Evolutionary conservation across 1,139 yeast genomes (phyloP).

Genomic region (Geotrichum cucujoidarum): DNA sequence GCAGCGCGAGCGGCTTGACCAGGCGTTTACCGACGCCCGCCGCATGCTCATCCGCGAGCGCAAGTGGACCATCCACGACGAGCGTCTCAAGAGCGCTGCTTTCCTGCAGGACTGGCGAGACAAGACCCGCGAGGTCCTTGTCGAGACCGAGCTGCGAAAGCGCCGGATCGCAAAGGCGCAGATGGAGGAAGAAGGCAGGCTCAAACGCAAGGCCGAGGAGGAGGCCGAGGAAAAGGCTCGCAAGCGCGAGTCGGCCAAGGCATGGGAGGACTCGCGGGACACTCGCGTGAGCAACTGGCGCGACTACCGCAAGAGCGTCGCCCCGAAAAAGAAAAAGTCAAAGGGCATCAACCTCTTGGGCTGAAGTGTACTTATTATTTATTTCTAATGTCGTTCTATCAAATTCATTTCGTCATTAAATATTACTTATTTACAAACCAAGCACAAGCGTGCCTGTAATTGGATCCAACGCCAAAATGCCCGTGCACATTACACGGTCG

Average conservation of each 20-base stretch:
- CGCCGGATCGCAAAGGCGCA: slow-evolving; percentile 39
- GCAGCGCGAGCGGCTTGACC: slow-evolving; percentile 38
- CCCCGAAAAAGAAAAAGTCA: slow-evolving; percentile 41
- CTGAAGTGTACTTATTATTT: slow-evolving; percentile 19
- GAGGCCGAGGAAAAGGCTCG: slow-evolving; percentile 40
- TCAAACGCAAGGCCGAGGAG: slow-evolving; percentile 39
- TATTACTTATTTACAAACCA: slow-evolving; percentile 23
- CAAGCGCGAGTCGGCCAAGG: slow-evolving; percentile 42
- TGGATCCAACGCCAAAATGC: slow-evolving; percentile 33
- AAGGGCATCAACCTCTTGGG: slow-evolving; percentile 41
- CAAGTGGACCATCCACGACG: slow-evolving; percentile 41
- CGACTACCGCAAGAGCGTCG: slow-evolving; percentile 40
- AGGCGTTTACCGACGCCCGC: slow-evolving; percentile 43
- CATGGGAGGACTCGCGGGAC: slow-evolving; percentile 64
- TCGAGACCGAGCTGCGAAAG: slow-evolving; percentile 43
- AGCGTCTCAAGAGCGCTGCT: slow-evolving; percentile 38
- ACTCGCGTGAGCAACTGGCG: slow-evolving; percentile 61
- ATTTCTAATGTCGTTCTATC: neutral
- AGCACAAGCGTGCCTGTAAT: slow-evolving; percentile 32
- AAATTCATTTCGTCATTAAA: slow-evolving; percentile 6
- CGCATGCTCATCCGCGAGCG: slow-evolving; percentile 43
- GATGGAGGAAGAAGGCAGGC: slow-evolving; percentile 43
- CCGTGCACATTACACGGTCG: slow-evolving; percentile 36
- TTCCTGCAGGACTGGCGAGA: slow-evolving; percentile 42
- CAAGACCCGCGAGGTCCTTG: slow-evolving; percentile 41